phyloP scores from a whole-genome alignment of 495 filamentous ascomycete genomes.

The Xylaria flabelliformis region DNA sequence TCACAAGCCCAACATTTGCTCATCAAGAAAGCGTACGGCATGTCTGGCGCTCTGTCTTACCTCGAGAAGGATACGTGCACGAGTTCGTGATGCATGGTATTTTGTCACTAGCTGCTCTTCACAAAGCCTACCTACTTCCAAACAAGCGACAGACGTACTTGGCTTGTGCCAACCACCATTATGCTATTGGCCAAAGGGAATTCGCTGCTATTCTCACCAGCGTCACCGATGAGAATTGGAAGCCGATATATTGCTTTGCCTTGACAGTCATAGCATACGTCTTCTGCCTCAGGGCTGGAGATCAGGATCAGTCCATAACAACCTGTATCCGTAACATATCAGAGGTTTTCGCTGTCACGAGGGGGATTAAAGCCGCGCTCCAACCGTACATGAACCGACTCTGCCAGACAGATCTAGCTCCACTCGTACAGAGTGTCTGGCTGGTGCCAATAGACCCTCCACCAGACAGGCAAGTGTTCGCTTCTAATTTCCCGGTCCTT shows the following conservation, averaged over 20 bases:
- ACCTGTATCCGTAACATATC: background rate
- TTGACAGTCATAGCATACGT: background rate
- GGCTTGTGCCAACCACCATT: background rate
- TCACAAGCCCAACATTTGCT: slow-evolving; percentile 32
- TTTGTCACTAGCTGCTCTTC: slow-evolving; percentile 55
- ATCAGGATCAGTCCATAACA: background rate
- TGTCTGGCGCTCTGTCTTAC: slow-evolving; percentile 44
- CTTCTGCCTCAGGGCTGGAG: background rate
- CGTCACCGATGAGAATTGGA: slow-evolving; percentile 1
- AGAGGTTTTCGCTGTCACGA: background rate
- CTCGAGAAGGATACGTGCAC: slow-evolving; percentile 52
- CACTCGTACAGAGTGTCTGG: background rate
- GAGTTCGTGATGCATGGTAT: slow-evolving; percentile 59
- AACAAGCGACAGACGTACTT: background rate
- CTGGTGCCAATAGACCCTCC: background rate
- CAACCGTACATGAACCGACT: background rate
- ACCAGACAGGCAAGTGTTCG: background rate
- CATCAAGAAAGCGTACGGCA: slow-evolving; percentile 33
- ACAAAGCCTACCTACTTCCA: slow-evolving; percentile 30
- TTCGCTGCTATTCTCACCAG: background rate
- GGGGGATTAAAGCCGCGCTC: background rate
- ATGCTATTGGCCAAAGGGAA: background rate
- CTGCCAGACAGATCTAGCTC: background rate
- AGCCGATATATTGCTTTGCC: background rate
- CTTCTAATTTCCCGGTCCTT: background rate